Conservation (phyloP, 148 eudicot genomes). For the Beta vulgaris region DNA sequence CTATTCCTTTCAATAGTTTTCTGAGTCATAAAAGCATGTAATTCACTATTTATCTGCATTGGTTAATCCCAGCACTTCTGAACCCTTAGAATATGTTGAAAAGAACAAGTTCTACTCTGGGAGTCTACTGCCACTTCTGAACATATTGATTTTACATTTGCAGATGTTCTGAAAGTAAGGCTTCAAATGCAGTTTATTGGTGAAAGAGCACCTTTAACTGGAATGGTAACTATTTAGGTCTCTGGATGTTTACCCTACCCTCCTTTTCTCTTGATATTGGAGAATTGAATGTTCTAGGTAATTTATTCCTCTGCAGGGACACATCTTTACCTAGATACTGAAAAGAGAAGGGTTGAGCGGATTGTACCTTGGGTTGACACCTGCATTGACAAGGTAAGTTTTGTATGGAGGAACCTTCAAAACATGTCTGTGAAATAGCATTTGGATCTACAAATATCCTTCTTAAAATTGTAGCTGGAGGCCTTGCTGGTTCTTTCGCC, state of each 20-base stretch:
- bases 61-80: too few relatives aligned
- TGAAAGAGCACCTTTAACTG: slow-evolving; percentile 79
- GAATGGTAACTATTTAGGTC: slow-evolving; percentile 56
- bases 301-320: slow-evolving; percentile 45
- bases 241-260: background rate
- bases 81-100: slow-evolving; percentile 5
- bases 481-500: slow-evolving; percentile 87
- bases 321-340: slow-evolving; percentile 49
- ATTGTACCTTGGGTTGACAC: slow-evolving; percentile 76
- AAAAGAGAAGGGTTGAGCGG: slow-evolving; percentile 72
- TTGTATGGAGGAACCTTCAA: slow-evolving; percentile 95
- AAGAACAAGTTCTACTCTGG: background rate
- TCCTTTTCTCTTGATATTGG: background rate
- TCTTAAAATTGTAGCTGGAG: slow-evolving; percentile 93
- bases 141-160: slow-evolving; percentile 11
- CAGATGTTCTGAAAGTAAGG: slow-evolving; percentile 97
- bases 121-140: slow-evolving; percentile 14
- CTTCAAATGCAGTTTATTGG: slow-evolving; percentile 98
- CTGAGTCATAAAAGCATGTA: too few relatives aligned
- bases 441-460: slow-evolving; percentile 90
- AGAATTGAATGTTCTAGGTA: background rate
- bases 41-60: too few relatives aligned
- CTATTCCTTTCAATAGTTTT: too few relatives aligned
- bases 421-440: slow-evolving; percentile 76
- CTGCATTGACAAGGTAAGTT: slow-evolving; percentile 95